These are phyloP conservation scores for Terfezia claveryi DNA, from an alignment of 495 filamentous ascomycete species.

Conservation along the genomic window DNA sequence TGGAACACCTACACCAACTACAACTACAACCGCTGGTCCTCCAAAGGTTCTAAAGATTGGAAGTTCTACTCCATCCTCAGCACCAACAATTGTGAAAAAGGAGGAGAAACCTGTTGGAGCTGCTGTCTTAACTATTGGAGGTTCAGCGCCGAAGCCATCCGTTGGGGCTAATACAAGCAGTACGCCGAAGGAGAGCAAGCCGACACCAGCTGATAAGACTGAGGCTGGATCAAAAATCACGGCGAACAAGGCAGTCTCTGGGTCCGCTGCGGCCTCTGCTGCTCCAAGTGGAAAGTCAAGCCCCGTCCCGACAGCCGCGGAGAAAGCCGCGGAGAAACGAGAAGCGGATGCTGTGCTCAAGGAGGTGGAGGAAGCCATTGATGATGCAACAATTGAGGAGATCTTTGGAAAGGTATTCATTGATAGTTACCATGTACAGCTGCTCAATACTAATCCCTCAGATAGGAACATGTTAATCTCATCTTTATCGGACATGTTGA, in stretches of 20 bases:
- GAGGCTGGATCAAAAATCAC: slow-evolving; percentile 25
- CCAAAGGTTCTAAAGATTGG: slow-evolving; percentile 23
- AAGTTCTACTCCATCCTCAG: slow-evolving; percentile 10
- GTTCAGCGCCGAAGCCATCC: slow-evolving; percentile 11
- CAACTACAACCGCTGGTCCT: slow-evolving; percentile 22
- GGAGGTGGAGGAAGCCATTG: slow-evolving; percentile 73
- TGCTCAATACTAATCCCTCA: slow-evolving; percentile 2
- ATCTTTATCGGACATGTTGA: slow-evolving; percentile 98
- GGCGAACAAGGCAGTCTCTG: slow-evolving; percentile 8
- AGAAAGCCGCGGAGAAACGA: slow-evolving; percentile 32
- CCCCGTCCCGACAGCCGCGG: slow-evolving; percentile 10
- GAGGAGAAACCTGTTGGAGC: slow-evolving; percentile 24
- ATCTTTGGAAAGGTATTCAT: slow-evolving; percentile 59
- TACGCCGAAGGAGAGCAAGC: slow-evolving; percentile 29
- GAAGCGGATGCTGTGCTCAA: slow-evolving; percentile 67
- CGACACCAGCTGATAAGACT: slow-evolving; percentile 34
- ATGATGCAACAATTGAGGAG: slow-evolving; percentile 75
- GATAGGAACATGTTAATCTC: slow-evolving; percentile 78
- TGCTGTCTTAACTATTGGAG: slow-evolving; percentile 47
- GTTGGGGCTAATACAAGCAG: slow-evolving; percentile 2
- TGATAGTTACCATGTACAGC: neutral
- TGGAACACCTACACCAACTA: slow-evolving; percentile 18
- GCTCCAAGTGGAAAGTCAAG: slow-evolving; percentile 7
- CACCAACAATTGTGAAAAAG: slow-evolving; percentile 32
- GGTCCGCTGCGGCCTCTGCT: slow-evolving; percentile 3